These are phyloP conservation scores for Aureobasidium melanogenum DNA, from an alignment of 2,329 filamentous ascomycete genomes.

Conservation along the genomic window DNA sequence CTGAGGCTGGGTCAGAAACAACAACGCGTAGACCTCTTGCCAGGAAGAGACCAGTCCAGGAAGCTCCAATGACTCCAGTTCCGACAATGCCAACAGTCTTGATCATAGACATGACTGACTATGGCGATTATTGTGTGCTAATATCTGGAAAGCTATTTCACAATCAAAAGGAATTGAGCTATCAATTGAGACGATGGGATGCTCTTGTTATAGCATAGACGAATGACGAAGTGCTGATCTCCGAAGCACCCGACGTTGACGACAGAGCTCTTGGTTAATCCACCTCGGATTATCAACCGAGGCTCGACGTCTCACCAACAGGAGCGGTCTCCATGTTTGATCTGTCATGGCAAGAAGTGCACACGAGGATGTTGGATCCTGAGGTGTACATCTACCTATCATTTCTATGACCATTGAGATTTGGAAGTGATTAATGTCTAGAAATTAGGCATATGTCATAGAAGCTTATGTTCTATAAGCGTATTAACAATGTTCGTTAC, in stretches of 20 bases:
- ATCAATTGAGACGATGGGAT: too few species aligned
- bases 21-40: constrained; percentile 32
- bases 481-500: background rate
- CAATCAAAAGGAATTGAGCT: background rate
- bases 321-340: background rate
- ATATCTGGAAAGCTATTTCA: background rate
- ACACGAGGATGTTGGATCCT: background rate
- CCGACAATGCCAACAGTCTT: constrained; percentile 28
- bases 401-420: background rate
- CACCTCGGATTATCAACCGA: background rate
- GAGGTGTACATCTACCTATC: background rate
- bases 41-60: constrained; percentile 35
- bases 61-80: constrained; percentile 32
- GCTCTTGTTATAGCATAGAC: background rate
- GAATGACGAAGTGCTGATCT: background rate
- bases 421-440: background rate
- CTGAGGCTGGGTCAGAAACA: constrained; percentile 33
- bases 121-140: background rate
- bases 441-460: background rate
- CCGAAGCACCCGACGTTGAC: background rate
- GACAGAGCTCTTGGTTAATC: background rate
- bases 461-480: background rate
- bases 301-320: background rate
- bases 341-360: background rate
- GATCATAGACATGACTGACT: background rate